These are phyloP conservation scores for Bretschneidera sinensis DNA, from an alignment of 345 rosid species.

Conservation along the genomic window DNA sequence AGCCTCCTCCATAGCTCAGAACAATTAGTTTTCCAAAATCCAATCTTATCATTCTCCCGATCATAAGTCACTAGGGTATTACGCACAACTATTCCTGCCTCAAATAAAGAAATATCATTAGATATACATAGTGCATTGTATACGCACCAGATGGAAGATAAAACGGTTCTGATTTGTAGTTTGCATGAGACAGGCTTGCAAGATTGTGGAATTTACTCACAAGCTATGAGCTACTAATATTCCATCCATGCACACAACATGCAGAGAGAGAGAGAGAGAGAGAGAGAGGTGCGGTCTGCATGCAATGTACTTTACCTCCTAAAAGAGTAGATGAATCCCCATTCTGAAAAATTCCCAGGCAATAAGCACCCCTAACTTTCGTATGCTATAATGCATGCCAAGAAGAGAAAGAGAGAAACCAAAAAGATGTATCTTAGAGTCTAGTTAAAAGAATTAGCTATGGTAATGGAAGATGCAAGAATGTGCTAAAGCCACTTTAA, in stretches of 20 bases:
- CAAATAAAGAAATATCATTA: slow-evolving; percentile 9
- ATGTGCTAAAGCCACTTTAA: slow-evolving; percentile 8
- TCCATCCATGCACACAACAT: background rate
- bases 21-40: slow-evolving; percentile 83
- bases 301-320: slow-evolving; percentile 47
- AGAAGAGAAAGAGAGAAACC: slow-evolving; percentile 7
- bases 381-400: slow-evolving; percentile 47
- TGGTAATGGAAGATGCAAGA: slow-evolving; percentile 7
- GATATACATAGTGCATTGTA: background rate
- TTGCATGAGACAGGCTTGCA: background rate
- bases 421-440: too few relatives aligned
- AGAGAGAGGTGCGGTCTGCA: background rate
- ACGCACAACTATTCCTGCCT: slow-evolving; percentile 68
- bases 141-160: background rate
- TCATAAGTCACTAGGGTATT: slow-evolving; percentile 78
- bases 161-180: background rate
- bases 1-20: slow-evolving; percentile 58
- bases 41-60: slow-evolving; percentile 63
- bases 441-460: too few relatives aligned
- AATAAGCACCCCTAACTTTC: slow-evolving; percentile 61
- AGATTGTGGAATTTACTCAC: background rate
- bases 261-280: background rate
- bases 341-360: slow-evolving; percentile 71
- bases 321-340: slow-evolving; percentile 69
- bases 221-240: background rate